These are phyloP conservation scores for Xylaria sp. DNA, from an alignment of 2,329 filamentous ascomycete genomes.

Conservation along the genomic window DNA sequence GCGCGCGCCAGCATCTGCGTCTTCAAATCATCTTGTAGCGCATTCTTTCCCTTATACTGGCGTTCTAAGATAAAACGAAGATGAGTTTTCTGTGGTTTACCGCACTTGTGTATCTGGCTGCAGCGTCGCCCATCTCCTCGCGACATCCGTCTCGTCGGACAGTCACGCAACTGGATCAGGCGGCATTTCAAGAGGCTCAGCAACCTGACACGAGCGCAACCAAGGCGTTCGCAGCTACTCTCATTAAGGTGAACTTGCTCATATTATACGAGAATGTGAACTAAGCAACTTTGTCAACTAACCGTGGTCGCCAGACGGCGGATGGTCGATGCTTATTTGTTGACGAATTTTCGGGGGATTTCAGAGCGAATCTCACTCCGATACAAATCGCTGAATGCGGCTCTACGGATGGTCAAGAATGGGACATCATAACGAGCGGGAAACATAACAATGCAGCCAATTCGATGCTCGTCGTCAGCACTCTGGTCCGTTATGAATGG, in stretches of 20 bases:
- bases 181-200: constrained; percentile 57
- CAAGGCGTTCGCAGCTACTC: constrained; percentile 53
- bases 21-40: neutral
- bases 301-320: constrained; percentile 49
- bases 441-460: constrained; percentile 61
- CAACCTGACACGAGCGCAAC: constrained; percentile 56
- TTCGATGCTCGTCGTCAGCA: constrained; percentile 65
- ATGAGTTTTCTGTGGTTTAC: constrained; percentile 26
- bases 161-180: constrained; percentile 53
- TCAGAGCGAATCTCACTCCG: constrained; percentile 58
- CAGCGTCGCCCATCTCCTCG: constrained; percentile 32
- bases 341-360: constrained; percentile 58
- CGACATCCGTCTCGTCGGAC: constrained; percentile 35
- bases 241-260: constrained; percentile 51
- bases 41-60: constrained; percentile 14
- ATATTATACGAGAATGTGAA: neutral
- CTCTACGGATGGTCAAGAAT: constrained; percentile 54
- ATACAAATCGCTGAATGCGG: constrained; percentile 56
- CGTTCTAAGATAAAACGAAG: neutral
- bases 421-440: constrained; percentile 59
- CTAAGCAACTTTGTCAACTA: constrained; percentile 3
- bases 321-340: constrained; percentile 57
- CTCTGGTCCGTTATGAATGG: constrained; percentile 52
- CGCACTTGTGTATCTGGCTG: constrained; percentile 30
- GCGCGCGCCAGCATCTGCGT: constrained; percentile 18